A percentile compares a stretch with the other conserved stretches of the same genome.
Conservation (phyloP, 2,329 filamentous ascomycete species). For the Cyphellophora attinorum region DNA sequence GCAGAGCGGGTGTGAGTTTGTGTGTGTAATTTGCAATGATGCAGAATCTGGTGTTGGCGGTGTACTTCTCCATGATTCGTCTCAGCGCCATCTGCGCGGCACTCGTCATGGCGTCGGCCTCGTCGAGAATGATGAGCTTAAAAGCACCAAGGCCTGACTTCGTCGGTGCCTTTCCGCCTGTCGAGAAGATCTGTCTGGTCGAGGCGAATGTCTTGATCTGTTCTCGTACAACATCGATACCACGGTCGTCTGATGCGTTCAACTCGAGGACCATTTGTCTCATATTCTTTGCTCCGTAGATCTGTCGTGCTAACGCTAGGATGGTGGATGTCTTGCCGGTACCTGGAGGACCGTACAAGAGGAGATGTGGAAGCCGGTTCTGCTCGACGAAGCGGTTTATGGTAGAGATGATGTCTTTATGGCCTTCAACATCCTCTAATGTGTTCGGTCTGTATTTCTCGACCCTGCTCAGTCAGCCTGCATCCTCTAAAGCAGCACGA, state of each 20-base stretch:
- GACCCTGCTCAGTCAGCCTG: constrained; percentile 50
- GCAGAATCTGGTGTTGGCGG: constrained; percentile 92
- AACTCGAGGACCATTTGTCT: constrained; percentile 97
- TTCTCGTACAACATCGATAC: constrained; percentile 94
- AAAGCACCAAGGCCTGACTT: constrained; percentile 57
- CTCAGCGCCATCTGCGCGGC: constrained; percentile 96
- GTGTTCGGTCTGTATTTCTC: constrained; percentile 92
- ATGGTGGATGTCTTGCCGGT: constrained; percentile 98
- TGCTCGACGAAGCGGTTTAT: constrained; percentile 97
- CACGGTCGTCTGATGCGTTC: constrained; percentile 93
- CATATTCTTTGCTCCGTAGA: constrained; percentile 87
- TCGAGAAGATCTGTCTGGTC: constrained; percentile 94
- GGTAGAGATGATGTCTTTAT: constrained; percentile 92
- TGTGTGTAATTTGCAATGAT: constrained; percentile 99
- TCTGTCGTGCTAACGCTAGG: constrained; percentile 80
- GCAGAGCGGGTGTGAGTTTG: constrained; percentile 84
- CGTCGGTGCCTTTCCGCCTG: constrained; percentile 37
- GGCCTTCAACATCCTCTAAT: constrained; percentile 85
- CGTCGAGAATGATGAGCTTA: constrained; percentile 95
- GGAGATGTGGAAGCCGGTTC: constrained; percentile 87
- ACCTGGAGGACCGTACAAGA: constrained; percentile 91
- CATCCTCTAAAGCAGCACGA: constrained; percentile 11
- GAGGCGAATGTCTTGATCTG: constrained; percentile 94
- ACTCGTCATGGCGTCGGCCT: constrained; percentile 99
- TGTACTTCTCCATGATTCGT: constrained; percentile 99